Evolutionary conservation across 345 rosid species (phyloP).

Genomic region (Boechera divaricarpa): DNA sequence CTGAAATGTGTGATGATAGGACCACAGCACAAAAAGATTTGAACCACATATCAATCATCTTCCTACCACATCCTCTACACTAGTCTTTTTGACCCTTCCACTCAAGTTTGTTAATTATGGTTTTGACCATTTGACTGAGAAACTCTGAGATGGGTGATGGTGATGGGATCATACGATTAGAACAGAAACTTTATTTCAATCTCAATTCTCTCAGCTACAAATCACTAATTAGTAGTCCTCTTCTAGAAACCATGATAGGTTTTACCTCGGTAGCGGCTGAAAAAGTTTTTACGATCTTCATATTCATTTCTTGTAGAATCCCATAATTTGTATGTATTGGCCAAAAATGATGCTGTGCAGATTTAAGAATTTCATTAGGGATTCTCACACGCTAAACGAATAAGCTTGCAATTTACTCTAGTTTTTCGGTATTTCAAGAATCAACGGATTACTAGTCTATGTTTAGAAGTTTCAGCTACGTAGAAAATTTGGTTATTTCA

Average conservation of each 20-base stretch:
- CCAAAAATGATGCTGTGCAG: neutral
- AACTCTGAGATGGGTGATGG: neutral
- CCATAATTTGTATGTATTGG: neutral
- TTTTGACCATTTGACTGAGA: slow-evolving; percentile 28
- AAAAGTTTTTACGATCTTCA: neutral
- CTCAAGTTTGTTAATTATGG: slow-evolving; percentile 3
- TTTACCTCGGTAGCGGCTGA: slow-evolving; percentile 8
- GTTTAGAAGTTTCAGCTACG: neutral
- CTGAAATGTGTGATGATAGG: slow-evolving; percentile 11
- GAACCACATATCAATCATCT: slow-evolving; percentile 16
- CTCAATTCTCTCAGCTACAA: neutral
- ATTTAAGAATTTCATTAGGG: neutral
- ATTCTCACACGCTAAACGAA: neutral
- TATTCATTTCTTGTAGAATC: neutral
- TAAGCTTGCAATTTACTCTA: neutral
- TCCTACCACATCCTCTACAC: neutral
- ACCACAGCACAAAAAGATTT: slow-evolving; percentile 10
- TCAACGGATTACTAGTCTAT: neutral
- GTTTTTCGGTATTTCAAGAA: neutral
- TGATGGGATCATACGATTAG: slow-evolving; percentile 16
- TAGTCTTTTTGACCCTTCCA: slow-evolving; percentile 37
- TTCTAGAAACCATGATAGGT: neutral
- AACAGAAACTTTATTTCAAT: slow-evolving; percentile 5
- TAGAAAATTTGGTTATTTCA: neutral
- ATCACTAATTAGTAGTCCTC: slow-evolving; percentile 33